A percentile compares a stretch with the other conserved stretches of the same genome.
phyloP scores from a whole-genome alignment of 1,284 basidiomycete species.

The Athelia sp. region DNA sequence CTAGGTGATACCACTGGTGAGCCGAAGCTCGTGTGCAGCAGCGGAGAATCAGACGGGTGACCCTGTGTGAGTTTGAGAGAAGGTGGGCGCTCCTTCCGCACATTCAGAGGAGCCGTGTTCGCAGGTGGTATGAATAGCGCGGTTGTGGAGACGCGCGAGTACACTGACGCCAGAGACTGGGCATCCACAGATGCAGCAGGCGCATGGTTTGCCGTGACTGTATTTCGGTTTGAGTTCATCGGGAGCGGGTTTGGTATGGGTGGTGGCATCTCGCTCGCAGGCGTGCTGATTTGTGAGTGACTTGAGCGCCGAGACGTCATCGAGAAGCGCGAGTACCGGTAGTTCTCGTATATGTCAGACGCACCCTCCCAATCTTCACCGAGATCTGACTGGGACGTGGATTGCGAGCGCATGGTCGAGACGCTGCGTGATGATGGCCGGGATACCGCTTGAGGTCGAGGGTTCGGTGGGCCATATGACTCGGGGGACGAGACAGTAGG shows the following conservation, averaged over 20 bases:
- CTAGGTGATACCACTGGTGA: conserved; percentile 38
- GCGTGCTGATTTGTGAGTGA: conserved; percentile 9
- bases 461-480: not conserved
- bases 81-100: conserved; percentile 13
- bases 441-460: conserved; percentile 11
- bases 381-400: conserved; percentile 17
- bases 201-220: not conserved
- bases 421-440: conserved; percentile 3
- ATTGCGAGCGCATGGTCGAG: not conserved
- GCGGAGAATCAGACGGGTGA: conserved; percentile 29
- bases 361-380: conserved; percentile 57
- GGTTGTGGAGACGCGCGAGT: conserved; percentile 2
- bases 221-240: not conserved
- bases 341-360: conserved; percentile 69
- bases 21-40: conserved; percentile 50
- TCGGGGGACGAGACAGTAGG: not conserved
- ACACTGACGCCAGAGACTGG: not conserved
- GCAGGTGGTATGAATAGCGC: not conserved
- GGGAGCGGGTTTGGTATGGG: not conserved
- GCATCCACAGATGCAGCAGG: not conserved
- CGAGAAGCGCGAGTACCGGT: conserved; percentile 65
- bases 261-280: not conserved
- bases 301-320: conserved; percentile 31
- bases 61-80: conserved; percentile 14
- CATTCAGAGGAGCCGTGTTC: not conserved